Conservation (phyloP, 2,329 filamentous ascomycete species). For the Chaetothyriales sp. region DNA sequence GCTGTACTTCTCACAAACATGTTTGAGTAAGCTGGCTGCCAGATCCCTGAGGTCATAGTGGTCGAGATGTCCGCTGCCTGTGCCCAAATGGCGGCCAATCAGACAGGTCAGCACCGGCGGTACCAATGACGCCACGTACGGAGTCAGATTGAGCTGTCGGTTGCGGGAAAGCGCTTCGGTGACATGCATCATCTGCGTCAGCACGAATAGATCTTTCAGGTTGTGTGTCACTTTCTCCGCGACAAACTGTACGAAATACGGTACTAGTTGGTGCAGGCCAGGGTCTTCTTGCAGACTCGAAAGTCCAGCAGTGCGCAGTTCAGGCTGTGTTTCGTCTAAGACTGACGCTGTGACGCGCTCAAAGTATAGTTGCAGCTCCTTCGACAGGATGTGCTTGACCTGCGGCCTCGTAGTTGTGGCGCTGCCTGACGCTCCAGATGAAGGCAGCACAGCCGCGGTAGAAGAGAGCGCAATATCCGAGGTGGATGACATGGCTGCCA, state of each 20-base stretch:
- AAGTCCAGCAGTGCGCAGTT: conserved; percentile 71
- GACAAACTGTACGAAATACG: conserved; percentile 93
- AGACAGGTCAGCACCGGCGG: conserved; percentile 85
- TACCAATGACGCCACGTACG: conserved; percentile 54
- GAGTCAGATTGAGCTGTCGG: conserved; percentile 58
- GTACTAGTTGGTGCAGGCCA: conserved; percentile 83
- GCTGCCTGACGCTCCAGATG: not conserved
- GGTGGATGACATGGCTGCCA: conserved; percentile 48
- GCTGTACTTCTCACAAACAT: conserved; percentile 67
- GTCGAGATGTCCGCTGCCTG: conserved; percentile 33
- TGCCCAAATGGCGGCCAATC: conserved; percentile 65
- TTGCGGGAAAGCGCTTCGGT: conserved; percentile 74
- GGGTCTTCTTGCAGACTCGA: conserved; percentile 77
- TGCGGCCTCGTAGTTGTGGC: conserved; percentile 72
- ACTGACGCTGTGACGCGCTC: conserved; percentile 85
- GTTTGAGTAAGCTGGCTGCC: conserved; percentile 64
- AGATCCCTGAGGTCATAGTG: conserved; percentile 74
- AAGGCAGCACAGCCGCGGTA: not conserved
- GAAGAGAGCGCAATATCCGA: not conserved
- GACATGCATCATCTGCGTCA: conserved; percentile 86
- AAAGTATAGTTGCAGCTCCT: conserved; percentile 92
- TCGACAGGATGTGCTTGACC: conserved; percentile 90
- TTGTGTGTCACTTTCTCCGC: conserved; percentile 91
- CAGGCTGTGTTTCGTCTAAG: conserved; percentile 73
- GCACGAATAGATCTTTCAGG: conserved; percentile 73